Evolutionary conservation across 306 rosid species (phyloP).

Genomic region (Acacia acuminata): DNA sequence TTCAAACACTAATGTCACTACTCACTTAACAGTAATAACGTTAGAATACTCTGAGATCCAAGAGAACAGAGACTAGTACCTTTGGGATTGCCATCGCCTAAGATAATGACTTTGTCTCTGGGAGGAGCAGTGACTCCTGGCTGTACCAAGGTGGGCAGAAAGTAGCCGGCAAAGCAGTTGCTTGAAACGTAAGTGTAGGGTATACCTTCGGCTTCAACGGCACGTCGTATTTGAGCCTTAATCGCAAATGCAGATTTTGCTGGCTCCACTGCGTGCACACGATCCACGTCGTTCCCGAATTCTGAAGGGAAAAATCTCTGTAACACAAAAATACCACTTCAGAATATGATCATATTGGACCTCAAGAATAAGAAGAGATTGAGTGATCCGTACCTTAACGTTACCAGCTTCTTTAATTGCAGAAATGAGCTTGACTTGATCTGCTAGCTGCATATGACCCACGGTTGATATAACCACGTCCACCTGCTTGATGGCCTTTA

Average conservation of each 20-base stretch:
- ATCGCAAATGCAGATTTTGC: conserved; percentile 69
- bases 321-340: not conserved
- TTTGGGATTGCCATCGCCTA: conserved; percentile 75
- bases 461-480: conserved; percentile 89
- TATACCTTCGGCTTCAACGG: conserved; percentile 66
- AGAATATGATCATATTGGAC: not conserved
- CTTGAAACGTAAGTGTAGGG: conserved; percentile 66
- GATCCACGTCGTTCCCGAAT: conserved; percentile 85
- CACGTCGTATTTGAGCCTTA: conserved; percentile 67
- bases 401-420: conserved; percentile 91
- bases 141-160: conserved; percentile 72
- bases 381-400: conserved; percentile 52
- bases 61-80: conserved; percentile 42
- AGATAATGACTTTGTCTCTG: conserved; percentile 64
- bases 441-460: conserved; percentile 55
- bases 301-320: conserved; percentile 96
- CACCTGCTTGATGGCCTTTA: conserved; percentile 75
- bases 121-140: conserved; percentile 73
- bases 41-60: not conserved
- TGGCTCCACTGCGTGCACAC: conserved; percentile 80
- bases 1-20: not conserved
- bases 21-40: not conserved
- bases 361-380: not conserved
- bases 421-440: conserved; percentile 81
- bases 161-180: conserved; percentile 74